Base-by-base conservation (phyloP, 2,329 filamentous ascomycete species). In the Talaromyces atroroseus region DNA sequence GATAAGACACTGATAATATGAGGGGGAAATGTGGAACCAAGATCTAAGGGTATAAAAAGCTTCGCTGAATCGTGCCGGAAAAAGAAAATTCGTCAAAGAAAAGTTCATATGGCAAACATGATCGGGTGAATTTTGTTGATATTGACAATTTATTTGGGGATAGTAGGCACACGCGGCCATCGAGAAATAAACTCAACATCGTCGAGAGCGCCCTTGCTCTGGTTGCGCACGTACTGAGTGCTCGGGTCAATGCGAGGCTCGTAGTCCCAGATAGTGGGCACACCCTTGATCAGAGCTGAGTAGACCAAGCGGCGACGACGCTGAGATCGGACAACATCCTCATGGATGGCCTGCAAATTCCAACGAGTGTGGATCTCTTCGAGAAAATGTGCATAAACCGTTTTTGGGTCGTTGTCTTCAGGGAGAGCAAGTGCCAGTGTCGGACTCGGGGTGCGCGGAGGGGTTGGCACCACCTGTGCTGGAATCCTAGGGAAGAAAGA, bases 261-360 rank as follows among this genome's bases (percentile, higher is more conserved):
- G 73, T 87, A 88, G 72, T 96, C 92, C 92, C 92, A 96, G 68
- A 85, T 82, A 40, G 88, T 88, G 63, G 89, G 90, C 36, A 78
- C 78, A 55, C 91, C 92, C 71, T 86, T 75, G 68, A 84, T 88
- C 61, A 96, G 78, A 0, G 92, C 89, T 42, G 82, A 82, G 86
- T 90, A 95, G 24, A 90, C 88, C 8, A 95, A 74, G 51, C 87
- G 82, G 14, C 92, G 83, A 66, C 87, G 85, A 44, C 91, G 86
- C 77, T 96, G 92, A 46, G 87, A 91, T 40, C 79, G 74, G 8
- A 95, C 72, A 1, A 94, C 90, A 53, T 89, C 81, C 54, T 83
- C 73, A 5, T 88, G 91, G 65, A 96, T 92, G 60, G 78, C 76
- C 44, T 87, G 79, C 68, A 96, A 87, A 68, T 96, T 82, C 92